Evolutionary conservation across 306 rosid species (phyloP).

Genomic region (Quercus cerris): DNA sequence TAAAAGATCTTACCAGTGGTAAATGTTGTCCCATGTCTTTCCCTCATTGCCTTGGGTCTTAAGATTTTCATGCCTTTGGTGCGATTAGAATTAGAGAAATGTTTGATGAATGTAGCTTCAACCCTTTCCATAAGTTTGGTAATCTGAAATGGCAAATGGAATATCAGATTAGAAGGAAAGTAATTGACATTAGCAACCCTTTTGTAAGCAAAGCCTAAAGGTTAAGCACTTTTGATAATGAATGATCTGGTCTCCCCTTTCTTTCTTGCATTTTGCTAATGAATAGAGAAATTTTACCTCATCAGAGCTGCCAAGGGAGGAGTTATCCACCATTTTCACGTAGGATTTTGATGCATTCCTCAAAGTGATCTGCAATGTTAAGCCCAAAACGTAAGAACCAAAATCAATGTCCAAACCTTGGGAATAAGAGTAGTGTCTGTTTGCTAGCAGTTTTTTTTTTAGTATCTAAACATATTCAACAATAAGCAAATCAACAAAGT

Average conservation of each 20-base stretch:
- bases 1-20: constrained; percentile 36
- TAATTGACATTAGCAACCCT: too few species aligned
- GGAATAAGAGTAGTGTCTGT: too few species aligned
- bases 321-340: constrained; percentile 69
- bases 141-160: constrained; percentile 16
- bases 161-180: too few species aligned
- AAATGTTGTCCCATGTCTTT: constrained; percentile 63
- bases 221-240: too few species aligned
- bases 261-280: too few species aligned
- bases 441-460: too few species aligned
- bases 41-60: constrained; percentile 56
- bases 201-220: too few species aligned
- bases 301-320: constrained; percentile 63
- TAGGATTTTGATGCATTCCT: constrained; percentile 54
- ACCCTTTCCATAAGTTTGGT: constrained; percentile 49
- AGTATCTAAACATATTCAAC: too few species aligned
- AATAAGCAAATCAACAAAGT: too few species aligned
- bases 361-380: constrained; percentile 48
- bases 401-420: too few species aligned
- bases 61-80: constrained; percentile 56
- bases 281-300: constrained; percentile 41
- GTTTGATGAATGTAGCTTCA: constrained; percentile 49
- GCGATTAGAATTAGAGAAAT: constrained; percentile 65
- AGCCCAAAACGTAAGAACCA: neutral
- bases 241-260: too few species aligned